phyloP scores from a whole-genome alignment of 768 basidiomycete species.

The Galerina marginata region DNA sequence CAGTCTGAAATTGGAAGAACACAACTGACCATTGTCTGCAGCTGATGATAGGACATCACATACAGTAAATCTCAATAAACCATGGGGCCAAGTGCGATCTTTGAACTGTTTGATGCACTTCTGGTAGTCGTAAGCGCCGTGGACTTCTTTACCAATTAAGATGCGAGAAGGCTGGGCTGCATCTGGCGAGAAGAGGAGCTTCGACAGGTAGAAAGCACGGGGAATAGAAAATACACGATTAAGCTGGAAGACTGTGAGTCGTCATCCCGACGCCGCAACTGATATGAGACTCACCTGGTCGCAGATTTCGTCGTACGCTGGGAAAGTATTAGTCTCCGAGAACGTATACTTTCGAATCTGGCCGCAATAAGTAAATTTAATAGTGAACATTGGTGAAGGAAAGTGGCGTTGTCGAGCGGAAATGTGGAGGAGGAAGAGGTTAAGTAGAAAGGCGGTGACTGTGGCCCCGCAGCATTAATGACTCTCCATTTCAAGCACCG shows the following conservation, averaged over 20 bases:
- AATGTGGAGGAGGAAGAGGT: constrained; percentile 15
- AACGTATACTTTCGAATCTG: constrained; percentile 76
- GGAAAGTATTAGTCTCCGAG: constrained; percentile 55
- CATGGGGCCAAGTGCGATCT: constrained; percentile 58
- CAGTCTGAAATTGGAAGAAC: not conserved
- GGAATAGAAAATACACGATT: constrained; percentile 71
- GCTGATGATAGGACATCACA: constrained; percentile 51
- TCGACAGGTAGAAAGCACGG: constrained; percentile 64
- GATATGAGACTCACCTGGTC: constrained; percentile 56
- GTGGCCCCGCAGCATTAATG: constrained; percentile 23
- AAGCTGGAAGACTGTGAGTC: constrained; percentile 51
- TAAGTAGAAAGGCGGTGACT: constrained; percentile 23
- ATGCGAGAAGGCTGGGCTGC: constrained; percentile 58
- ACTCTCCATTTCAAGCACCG: constrained; percentile 23
- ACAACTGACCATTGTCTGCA: constrained; percentile 16
- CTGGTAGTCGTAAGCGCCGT: constrained; percentile 62
- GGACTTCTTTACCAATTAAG: constrained; percentile 65
- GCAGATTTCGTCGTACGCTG: constrained; percentile 64
- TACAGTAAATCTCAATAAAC: constrained; percentile 67
- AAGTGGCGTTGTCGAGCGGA: not conserved
- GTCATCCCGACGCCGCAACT: constrained; percentile 13
- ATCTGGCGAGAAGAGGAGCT: constrained; percentile 72
- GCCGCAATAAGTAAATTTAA: constrained; percentile 77
- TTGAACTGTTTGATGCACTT: constrained; percentile 53
- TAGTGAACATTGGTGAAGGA: constrained; percentile 62